These are phyloP conservation scores for Aspergillus niger DNA, from an alignment of 2,329 filamentous ascomycete species.

Conservation along the genomic window DNA sequence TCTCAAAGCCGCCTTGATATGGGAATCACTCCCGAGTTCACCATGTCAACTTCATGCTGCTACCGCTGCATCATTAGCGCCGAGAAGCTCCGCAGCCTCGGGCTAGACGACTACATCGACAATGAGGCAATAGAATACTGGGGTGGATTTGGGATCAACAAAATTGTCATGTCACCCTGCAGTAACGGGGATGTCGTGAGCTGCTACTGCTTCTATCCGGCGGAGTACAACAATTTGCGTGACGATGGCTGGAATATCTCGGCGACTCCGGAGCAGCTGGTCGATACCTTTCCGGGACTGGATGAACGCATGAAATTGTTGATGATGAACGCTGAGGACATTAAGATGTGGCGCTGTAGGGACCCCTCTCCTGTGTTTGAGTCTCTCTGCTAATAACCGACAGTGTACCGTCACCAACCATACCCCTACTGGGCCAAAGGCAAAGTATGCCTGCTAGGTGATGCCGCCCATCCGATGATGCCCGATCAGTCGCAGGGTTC, in stretches of 20 bases:
- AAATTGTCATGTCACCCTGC: slow-evolving; percentile 46
- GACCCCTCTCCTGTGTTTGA: not conserved
- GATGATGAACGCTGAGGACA: slow-evolving; percentile 28
- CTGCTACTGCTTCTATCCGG: slow-evolving; percentile 45
- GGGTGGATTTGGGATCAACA: slow-evolving; percentile 43
- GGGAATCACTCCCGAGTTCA: slow-evolving; percentile 35
- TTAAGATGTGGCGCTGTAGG: slow-evolving; percentile 31
- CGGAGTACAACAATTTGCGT: slow-evolving; percentile 22
- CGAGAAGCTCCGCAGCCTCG: slow-evolving; percentile 26
- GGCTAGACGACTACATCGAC: slow-evolving; percentile 36
- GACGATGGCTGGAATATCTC: slow-evolving; percentile 30
- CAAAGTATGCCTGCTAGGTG: slow-evolving; percentile 31
- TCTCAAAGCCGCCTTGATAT: slow-evolving; percentile 23
- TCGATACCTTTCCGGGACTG: slow-evolving; percentile 26
- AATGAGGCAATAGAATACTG: slow-evolving; percentile 34
- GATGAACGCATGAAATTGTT: slow-evolving; percentile 25
- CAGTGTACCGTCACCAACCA: slow-evolving; percentile 30
- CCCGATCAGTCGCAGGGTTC: slow-evolving; percentile 38
- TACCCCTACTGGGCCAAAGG: slow-evolving; percentile 35
- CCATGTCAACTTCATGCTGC: slow-evolving; percentile 42
- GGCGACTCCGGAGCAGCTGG: slow-evolving; percentile 24
- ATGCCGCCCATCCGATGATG: slow-evolving; percentile 39
- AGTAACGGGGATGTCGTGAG: slow-evolving; percentile 39
- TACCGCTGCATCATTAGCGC: slow-evolving; percentile 30
- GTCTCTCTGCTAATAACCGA: not conserved